Evolutionary conservation across 192 early-diverging fungal genomes (phyloP).

Genomic region (Tieghemiomyces parasiticus): DNA sequence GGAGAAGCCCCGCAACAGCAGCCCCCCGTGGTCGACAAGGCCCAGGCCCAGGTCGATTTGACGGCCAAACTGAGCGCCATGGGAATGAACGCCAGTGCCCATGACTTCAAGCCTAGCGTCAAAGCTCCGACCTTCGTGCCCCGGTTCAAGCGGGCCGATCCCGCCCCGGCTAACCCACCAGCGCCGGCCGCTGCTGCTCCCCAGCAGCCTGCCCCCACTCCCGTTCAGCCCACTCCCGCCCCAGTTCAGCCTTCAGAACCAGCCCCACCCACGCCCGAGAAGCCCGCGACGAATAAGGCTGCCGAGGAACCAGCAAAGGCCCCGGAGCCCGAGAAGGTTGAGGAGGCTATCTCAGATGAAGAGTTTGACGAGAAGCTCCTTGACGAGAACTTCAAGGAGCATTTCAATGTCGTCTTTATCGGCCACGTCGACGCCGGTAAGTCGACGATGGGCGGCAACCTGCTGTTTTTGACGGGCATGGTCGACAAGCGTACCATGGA

Average conservation of each 20-base stretch:
- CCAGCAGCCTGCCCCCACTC: constrained; percentile 14
- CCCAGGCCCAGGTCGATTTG: constrained; percentile 17
- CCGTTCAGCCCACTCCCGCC: no score
- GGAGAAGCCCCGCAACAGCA: neutral
- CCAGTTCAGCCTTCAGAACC: no score
- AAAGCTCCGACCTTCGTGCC: constrained; percentile 62
- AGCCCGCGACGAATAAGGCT: constrained; percentile 17
- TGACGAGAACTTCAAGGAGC: constrained; percentile 79
- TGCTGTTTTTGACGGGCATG: constrained; percentile 93
- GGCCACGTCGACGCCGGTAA: constrained; percentile 98
- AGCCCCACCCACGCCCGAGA: constrained; percentile 14
- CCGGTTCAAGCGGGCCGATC: constrained; percentile 17
- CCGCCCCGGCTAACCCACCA: constrained; percentile 21
- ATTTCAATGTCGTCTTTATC: constrained; percentile 96
- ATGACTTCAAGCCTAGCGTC: constrained; percentile 48
- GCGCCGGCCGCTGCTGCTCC: constrained; percentile 13
- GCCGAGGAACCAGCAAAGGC: constrained; percentile 17
- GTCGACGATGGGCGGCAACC: constrained; percentile 96
- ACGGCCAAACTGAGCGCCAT: constrained; percentile 31
- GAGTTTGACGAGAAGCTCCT: constrained; percentile 42
- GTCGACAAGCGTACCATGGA: constrained; percentile 99
- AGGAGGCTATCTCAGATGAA: constrained; percentile 28
- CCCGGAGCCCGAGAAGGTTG: constrained; percentile 11
- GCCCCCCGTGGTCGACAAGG: no score
- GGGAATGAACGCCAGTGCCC: constrained; percentile 43